Conservation (phyloP, 352 stramenopile genomes). For the Phytophthora kernoviae region DNA sequence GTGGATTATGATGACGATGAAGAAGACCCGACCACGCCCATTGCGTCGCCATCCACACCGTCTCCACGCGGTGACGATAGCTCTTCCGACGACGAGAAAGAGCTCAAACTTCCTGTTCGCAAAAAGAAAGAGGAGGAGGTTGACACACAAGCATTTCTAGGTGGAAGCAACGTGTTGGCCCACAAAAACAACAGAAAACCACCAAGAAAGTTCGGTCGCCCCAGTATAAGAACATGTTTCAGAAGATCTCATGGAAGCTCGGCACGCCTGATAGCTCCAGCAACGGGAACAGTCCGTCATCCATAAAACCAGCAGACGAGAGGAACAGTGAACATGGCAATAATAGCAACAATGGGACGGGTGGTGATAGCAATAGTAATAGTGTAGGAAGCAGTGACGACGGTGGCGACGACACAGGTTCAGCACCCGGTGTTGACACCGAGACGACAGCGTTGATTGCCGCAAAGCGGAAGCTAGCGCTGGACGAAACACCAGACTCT, state of each 20-base stretch:
- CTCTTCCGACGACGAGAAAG: slow-evolving; percentile 39
- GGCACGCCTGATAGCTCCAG: slow-evolving; percentile 17
- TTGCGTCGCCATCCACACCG: slow-evolving; percentile 8
- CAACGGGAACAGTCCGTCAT: slow-evolving; percentile 15
- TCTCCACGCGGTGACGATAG: slow-evolving; percentile 23
- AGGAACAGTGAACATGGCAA: slow-evolving; percentile 9
- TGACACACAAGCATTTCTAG: slow-evolving; percentile 54
- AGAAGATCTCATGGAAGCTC: slow-evolving; percentile 78
- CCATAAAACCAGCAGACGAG: slow-evolving; percentile 5
- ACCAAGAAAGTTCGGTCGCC: slow-evolving; percentile 48
- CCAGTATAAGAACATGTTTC: slow-evolving; percentile 79
- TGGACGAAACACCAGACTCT: slow-evolving; percentile 51
- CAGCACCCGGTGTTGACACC: slow-evolving; percentile 7
- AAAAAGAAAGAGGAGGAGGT: slow-evolving; percentile 60
- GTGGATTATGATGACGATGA: slow-evolving; percentile 79
- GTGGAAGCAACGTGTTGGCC: slow-evolving; percentile 39
- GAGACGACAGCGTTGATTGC: slow-evolving; percentile 28
- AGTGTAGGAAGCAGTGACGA: slow-evolving; percentile 27
- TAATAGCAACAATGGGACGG: slow-evolving; percentile 12
- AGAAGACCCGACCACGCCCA: slow-evolving; percentile 39
- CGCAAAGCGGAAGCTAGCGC: slow-evolving; percentile 68
- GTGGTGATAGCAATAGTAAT: slow-evolving; percentile 38
- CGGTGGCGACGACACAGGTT: slow-evolving; percentile 8
- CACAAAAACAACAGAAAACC: slow-evolving; percentile 47
- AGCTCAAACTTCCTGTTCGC: slow-evolving; percentile 68